phyloP scores from a whole-genome alignment of 306 rosid species.

The Lathyrus oleraceus region DNA sequence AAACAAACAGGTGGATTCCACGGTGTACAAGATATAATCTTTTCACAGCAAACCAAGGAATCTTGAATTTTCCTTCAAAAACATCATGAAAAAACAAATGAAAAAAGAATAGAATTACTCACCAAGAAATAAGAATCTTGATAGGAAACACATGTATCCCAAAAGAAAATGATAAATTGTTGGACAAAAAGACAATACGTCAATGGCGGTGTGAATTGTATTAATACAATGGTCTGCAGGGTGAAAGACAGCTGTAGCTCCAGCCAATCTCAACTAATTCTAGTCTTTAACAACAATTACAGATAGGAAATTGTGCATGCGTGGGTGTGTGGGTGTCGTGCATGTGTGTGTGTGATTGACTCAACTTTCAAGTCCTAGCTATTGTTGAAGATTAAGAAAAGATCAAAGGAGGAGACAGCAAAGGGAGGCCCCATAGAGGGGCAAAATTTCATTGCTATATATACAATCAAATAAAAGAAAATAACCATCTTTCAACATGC shows the following conservation, averaged over 20 bases:
- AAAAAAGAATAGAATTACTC: not conserved
- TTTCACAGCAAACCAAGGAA: constrained; percentile 6
- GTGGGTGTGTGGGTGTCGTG: no score
- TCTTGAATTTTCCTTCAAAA: constrained; percentile 18
- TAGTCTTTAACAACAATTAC: constrained; percentile 37
- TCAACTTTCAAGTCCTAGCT: constrained; percentile 25
- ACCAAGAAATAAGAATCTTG: constrained; percentile 3
- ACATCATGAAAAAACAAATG: not conserved
- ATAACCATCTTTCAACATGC: constrained; percentile 34
- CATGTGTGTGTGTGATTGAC: no score
- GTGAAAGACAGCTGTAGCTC: constrained; percentile 22
- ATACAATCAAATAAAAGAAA: constrained; percentile 44
- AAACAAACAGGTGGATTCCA: not conserved
- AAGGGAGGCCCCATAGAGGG: not conserved
- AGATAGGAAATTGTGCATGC: not conserved
- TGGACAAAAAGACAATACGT: constrained; percentile 22
- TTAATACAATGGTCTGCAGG: constrained; percentile 24
- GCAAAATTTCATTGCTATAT: constrained; percentile 39
- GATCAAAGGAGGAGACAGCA: constrained; percentile 22
- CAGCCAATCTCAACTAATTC: constrained; percentile 22
- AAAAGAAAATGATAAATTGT: constrained; percentile 7
- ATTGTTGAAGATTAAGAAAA: constrained; percentile 28
- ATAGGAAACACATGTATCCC: not conserved
- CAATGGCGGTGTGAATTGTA: constrained; percentile 30
- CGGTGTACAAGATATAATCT: not conserved